Base-by-base conservation (phyloP, 495 filamentous ascomycete species). In the Thozetella sp. region DNA sequence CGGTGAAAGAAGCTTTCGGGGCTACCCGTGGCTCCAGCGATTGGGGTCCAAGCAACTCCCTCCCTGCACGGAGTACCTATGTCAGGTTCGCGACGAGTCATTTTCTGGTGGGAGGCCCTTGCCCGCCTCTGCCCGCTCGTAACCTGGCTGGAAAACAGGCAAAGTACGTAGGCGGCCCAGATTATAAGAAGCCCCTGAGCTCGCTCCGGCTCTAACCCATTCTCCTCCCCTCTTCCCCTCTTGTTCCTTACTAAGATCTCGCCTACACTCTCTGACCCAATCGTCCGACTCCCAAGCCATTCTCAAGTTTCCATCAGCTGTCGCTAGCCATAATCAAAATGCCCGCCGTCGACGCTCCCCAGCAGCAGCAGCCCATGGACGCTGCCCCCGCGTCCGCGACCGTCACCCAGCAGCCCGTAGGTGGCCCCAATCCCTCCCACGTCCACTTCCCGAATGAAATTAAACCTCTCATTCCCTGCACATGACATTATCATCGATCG, bases 351-450 rank as follows among this genome's bases (percentile, higher is more conserved):
- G 55, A 68, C 13, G 59, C 55, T 23, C 66, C 68, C 26, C 58
- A 67, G 52, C 63, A 68, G 46, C 66, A 71, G 50, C 58, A 60
- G 54, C 58, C 68, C 30, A 71, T 71, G 68, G 66, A 71, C 55
- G 62, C 60, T 23, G 25, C 59, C 15, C 56, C 68, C 3, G 61
- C 59, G 0, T 59, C 63, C 27, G 58, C 20, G 25, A 51, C 66
- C n/a, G 50, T 71, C 55, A 59, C 64, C 11, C 59, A 67, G 55
- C 68, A 71, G 46, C 66, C 64, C 17, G 68, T 71, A 40, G 56
- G 66, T 55, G 4, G 13, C 20, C 25, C 9, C 37, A 4, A 19
- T 3, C 3, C 30, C 46, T 15, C 24, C 22, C n/a, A 9, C 25
- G 10, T 3, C 46, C 22, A 17, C 22, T 10, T 22, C 10, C 12